Conservation (phyloP, 352 stramenopile species). For the Peronospora tabacina region DNA sequence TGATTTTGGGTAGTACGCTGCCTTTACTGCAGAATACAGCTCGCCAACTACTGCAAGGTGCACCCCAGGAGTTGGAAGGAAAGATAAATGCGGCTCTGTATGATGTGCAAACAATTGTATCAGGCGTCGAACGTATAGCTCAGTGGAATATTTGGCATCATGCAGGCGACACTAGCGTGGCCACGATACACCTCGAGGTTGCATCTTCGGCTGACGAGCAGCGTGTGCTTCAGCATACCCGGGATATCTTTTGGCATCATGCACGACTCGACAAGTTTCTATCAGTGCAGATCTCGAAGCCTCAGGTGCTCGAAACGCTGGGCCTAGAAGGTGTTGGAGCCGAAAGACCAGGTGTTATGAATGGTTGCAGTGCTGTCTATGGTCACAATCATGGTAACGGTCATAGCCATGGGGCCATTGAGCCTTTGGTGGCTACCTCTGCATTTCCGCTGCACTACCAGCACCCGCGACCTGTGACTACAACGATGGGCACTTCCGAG, state of each 20-base stretch:
- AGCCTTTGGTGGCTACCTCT: conserved; percentile 4
- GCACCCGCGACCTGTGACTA: conserved; percentile 13
- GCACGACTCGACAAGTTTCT: conserved; percentile 44
- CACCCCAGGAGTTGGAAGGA: conserved; percentile 45
- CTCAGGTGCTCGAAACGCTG: conserved; percentile 17
- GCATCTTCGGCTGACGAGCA: conserved; percentile 42
- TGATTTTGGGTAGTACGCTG: conserved; percentile 80
- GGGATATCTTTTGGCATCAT: conserved; percentile 39
- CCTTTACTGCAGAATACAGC: conserved; percentile 70
- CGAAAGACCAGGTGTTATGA: conserved; percentile 9
- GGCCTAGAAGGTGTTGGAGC: neutral
- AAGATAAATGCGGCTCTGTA: conserved; percentile 39
- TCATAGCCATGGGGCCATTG: conserved; percentile 16
- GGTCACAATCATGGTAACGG: conserved; percentile 20
- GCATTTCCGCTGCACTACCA: conserved; percentile 17
- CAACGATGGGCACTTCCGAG: conserved; percentile 52
- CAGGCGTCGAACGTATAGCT: conserved; percentile 37
- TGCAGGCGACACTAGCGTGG: conserved; percentile 49
- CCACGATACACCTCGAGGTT: conserved; percentile 53
- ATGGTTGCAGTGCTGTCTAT: conserved; percentile 15
- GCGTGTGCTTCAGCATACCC: conserved; percentile 40
- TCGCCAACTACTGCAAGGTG: conserved; percentile 61
- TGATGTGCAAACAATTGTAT: conserved; percentile 38
- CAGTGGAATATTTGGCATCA: conserved; percentile 78
- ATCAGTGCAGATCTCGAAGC: conserved; percentile 56